Evolutionary conservation across 2,329 filamentous ascomycete species (phyloP), one percentile per base, ranked within the genome.

Genomic region (Aspergillus uvarum): DNA sequence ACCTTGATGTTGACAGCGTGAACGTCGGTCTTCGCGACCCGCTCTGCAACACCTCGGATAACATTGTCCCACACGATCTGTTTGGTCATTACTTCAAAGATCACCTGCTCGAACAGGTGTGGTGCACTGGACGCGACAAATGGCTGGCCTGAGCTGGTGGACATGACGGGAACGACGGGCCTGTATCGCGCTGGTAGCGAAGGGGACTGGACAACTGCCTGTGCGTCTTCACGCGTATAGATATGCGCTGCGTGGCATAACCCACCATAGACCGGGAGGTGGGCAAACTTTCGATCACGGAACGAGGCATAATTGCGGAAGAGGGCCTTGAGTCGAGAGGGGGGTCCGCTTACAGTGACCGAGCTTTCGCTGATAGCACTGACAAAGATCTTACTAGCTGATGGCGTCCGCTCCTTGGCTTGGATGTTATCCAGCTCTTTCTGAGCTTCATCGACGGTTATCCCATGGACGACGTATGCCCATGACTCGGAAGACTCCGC

Each of bases 171-270:
- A n/a, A 60, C 29, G 11, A 14, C 22, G 2, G 58, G 58, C 2
- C 12, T 35, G 3, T 12, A 35, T 12, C 32, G 32, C 4, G 12
- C 11, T 11, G 32, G 32, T 12, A 35, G 32, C 32, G 32, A 35
- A 16, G 32, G 32, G 2, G 32, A 16, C 12, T 3, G 32, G 14
- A 35, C 32, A 11, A 35, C 32, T 12, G 32, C 32, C 5, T 35
- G 32, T 35, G 32, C 32, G 14, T 35, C 32, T 35, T 35, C 32
- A 35, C 32, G 32, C 32, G 32, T 16, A 11, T 35, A 35, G 32
- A 35, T 16, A 35, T 35, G 32, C 58, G 73, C 76, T 5, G 82
- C 78, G 56, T 70, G 66, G 49, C 68, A 71, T 10, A 69, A 56
- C 4, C 68, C 68, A 1, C 63, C 65, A 47, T 63, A 65, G 4